Percentiles rank a stretch among this genome's conserved stretches.
phyloP scores from a whole-genome alignment of 177 flowering plant species.

The Telopea speciosissima region DNA sequence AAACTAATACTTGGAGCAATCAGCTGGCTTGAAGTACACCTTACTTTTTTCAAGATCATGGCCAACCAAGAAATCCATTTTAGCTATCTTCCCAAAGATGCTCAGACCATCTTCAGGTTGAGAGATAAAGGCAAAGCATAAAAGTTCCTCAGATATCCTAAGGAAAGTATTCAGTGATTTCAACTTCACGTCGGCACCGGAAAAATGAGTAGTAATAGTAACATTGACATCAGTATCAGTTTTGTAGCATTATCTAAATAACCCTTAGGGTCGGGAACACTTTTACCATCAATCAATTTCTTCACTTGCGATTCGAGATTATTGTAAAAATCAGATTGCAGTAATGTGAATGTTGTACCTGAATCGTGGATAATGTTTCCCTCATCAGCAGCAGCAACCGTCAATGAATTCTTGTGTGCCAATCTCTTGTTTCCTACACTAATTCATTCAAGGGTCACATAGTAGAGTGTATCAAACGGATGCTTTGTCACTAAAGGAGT shows the following conservation, averaged over 20 bases:
- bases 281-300: not conserved
- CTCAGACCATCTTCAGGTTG: not conserved
- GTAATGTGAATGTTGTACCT: slow-evolving; percentile 36
- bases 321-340: slow-evolving; percentile 16
- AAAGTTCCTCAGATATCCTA: slow-evolving; percentile 4
- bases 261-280: not conserved
- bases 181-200: slow-evolving; percentile 32
- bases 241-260: slow-evolving; percentile 29
- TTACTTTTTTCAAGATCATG: slow-evolving; percentile 27
- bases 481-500: slow-evolving; percentile 23
- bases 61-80: slow-evolving; percentile 39
- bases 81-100: slow-evolving; percentile 40
- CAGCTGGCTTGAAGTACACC: slow-evolving; percentile 37
- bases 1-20: slow-evolving; percentile 11
- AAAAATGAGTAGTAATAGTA: slow-evolving; percentile 24
- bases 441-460: slow-evolving; percentile 33
- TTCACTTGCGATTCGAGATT: slow-evolving; percentile 17
- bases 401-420: not conserved
- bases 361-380: slow-evolving; percentile 59
- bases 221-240: not conserved
- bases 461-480: slow-evolving; percentile 25
- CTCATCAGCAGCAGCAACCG: not conserved
- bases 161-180: slow-evolving; percentile 24
- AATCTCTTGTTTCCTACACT: slow-evolving; percentile 30
- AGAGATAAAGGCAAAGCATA: slow-evolving; percentile 24